Percentiles rank a stretch among this genome's conserved stretches.
Conservation (phyloP, 176 grass and related monocot genomes). For the Phoenix dactylifera region DNA sequence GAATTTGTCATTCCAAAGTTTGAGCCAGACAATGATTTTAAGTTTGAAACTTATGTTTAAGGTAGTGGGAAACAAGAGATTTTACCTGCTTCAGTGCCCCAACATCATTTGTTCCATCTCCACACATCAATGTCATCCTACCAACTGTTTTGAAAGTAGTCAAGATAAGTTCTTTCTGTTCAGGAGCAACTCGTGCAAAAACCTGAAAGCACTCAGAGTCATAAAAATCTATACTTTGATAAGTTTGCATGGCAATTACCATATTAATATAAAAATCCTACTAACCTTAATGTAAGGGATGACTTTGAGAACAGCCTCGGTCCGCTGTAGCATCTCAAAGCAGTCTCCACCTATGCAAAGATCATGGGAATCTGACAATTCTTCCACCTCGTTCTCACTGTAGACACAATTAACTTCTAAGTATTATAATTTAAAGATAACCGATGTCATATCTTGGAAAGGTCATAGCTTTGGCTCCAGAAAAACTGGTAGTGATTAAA, state of each 20-base stretch:
- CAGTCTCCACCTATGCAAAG: conserved; percentile 96
- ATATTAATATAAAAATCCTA: neutral
- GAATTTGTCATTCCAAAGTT: no score
- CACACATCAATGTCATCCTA: conserved; percentile 97
- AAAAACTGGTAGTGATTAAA: neutral
- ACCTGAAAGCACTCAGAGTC: conserved; percentile 40
- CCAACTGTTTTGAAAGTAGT: conserved; percentile 93
- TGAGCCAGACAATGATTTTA: no score
- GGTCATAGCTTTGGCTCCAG: neutral
- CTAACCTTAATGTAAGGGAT: conserved; percentile 88
- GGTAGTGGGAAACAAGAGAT: neutral
- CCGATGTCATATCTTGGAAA: neutral
- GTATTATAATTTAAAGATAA: neutral
- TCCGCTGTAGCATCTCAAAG: conserved; percentile 91
- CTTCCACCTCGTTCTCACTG: conserved; percentile 61
- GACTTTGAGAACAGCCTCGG: conserved; percentile 71
- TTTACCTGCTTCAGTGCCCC: conserved; percentile 94
- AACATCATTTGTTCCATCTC: conserved; percentile 99
- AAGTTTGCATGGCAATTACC: neutral
- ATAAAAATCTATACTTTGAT: neutral
- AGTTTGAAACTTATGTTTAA: no score
- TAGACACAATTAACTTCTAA: neutral
- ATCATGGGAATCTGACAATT: conserved; percentile 68
- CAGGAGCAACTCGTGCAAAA: conserved; percentile 92
- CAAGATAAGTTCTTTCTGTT: conserved; percentile 99